Percentiles rank a stretch among this genome's conserved stretches.
Conservation (phyloP, 768 basidiomycete species). For the Infundibulicybe gibba region DNA sequence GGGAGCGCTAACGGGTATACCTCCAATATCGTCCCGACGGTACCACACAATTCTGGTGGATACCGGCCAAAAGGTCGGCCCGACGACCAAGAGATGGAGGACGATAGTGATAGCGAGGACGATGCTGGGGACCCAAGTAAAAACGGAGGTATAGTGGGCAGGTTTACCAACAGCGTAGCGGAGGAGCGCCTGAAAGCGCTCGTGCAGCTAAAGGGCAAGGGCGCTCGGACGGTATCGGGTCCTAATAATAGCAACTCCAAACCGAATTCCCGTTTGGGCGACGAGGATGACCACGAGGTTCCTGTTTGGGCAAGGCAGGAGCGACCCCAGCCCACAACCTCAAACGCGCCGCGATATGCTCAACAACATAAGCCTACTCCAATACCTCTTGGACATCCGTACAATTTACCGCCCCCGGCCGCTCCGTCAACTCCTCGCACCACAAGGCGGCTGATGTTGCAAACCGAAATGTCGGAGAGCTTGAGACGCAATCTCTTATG, state of each 20-base stretch:
- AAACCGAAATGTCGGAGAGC: conserved; percentile 82
- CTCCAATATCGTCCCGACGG: neutral
- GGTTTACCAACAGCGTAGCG: conserved; percentile 62
- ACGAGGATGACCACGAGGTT: neutral
- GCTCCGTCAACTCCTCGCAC: conserved; percentile 82
- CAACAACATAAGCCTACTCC: conserved; percentile 35
- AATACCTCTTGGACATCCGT: conserved; percentile 61
- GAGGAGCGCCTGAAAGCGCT: conserved; percentile 63
- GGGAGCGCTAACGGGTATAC: conserved; percentile 16
- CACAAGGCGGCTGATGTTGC: conserved; percentile 79
- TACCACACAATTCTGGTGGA: conserved; percentile 17
- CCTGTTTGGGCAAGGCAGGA: neutral
- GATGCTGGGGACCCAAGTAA: conserved; percentile 18
- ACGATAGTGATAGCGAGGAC: conserved; percentile 52
- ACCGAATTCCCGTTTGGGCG: neutral
- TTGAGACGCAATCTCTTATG: conserved; percentile 77
- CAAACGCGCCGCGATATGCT: too few species aligned
- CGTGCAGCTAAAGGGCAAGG: conserved; percentile 41
- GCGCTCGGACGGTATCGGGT: conserved; percentile 9
- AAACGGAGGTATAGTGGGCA: conserved; percentile 7
- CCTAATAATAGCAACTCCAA: conserved; percentile 6
- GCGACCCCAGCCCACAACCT: conserved; percentile 5
- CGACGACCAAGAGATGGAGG: conserved; percentile 62
- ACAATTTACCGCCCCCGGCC: conserved; percentile 65
- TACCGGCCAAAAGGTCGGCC: conserved; percentile 69